A percentile compares a stretch with the other conserved stretches of the same genome.
phyloP scores from a whole-genome alignment of 2,329 filamentous ascomycete species.

The Colletotrichum camelliae region DNA sequence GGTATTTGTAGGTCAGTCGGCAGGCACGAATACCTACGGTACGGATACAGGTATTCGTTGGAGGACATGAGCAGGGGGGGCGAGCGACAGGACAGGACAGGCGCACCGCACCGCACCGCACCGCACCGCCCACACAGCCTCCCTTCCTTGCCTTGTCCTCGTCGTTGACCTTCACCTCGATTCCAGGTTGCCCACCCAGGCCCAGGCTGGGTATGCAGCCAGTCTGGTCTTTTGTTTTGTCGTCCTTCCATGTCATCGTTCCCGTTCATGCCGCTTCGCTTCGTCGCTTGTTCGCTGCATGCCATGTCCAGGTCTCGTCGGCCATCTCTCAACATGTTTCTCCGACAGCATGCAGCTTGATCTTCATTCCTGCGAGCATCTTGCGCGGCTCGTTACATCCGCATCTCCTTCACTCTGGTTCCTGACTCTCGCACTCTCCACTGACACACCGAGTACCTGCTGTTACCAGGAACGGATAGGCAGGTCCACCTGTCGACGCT shows the following conservation, averaged over 20 bases:
- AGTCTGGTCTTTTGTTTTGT: neutral
- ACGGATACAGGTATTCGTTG: neutral
- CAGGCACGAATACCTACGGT: neutral
- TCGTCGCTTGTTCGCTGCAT: neutral
- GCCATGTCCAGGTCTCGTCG: neutral
- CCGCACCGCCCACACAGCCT: neutral
- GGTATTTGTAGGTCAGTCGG: neutral
- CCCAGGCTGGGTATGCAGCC: neutral
- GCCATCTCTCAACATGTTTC: neutral
- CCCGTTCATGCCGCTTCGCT: neutral
- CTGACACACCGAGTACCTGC: neutral
- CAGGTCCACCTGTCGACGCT: neutral
- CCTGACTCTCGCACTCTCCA: constrained; percentile 4
- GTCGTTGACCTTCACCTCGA: neutral
- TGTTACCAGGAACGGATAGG: neutral
- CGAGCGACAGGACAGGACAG: neutral
- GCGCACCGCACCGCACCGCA: neutral
- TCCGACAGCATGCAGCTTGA: neutral
- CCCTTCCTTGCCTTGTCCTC: neutral
- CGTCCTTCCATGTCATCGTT: neutral
- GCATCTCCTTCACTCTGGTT: neutral
- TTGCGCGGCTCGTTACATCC: neutral
- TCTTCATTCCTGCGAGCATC: neutral
- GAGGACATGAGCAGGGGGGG: neutral
- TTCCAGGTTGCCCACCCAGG: no score